phyloP scores from a whole-genome alignment of 2,329 filamentous ascomycete species.

The Colletotrichum horii region DNA sequence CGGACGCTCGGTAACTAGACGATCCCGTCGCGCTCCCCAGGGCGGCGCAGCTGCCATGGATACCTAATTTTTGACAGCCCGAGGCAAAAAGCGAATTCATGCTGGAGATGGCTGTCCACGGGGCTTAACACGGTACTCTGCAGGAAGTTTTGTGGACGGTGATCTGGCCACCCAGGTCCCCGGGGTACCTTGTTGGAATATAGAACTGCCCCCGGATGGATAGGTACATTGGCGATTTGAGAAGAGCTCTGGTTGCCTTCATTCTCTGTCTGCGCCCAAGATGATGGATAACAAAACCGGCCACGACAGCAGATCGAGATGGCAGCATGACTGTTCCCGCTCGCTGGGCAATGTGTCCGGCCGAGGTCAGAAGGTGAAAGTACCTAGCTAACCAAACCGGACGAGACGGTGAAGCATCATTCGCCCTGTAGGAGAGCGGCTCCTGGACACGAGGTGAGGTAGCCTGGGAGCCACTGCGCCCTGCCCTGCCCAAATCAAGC shows the following conservation, averaged over 20 bases:
- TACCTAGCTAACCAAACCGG: neutral
- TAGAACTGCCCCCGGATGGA: neutral
- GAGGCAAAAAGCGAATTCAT: neutral
- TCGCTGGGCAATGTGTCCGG: no score
- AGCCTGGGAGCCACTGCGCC: neutral
- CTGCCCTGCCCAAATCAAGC: neutral
- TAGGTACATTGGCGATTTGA: neutral
- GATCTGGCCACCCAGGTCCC: neutral
- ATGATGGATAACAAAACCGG: neutral
- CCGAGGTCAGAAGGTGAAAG: neutral
- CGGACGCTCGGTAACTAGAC: constrained; percentile 7
- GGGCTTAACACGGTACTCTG: neutral
- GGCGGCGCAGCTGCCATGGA: neutral
- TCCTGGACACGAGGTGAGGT: neutral
- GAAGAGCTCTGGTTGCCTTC: neutral
- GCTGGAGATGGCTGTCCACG: neutral
- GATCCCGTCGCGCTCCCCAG: neutral
- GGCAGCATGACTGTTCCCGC: neutral
- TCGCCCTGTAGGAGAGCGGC: neutral
- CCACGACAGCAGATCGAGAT: neutral
- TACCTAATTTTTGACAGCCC: neutral
- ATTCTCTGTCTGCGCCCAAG: neutral
- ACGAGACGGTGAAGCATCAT: neutral
- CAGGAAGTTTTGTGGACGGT: neutral
- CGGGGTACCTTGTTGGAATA: neutral